These are phyloP conservation scores for Lentinula detonsa DNA, from an alignment of 768 basidiomycete genomes.

Conservation along the genomic window DNA sequence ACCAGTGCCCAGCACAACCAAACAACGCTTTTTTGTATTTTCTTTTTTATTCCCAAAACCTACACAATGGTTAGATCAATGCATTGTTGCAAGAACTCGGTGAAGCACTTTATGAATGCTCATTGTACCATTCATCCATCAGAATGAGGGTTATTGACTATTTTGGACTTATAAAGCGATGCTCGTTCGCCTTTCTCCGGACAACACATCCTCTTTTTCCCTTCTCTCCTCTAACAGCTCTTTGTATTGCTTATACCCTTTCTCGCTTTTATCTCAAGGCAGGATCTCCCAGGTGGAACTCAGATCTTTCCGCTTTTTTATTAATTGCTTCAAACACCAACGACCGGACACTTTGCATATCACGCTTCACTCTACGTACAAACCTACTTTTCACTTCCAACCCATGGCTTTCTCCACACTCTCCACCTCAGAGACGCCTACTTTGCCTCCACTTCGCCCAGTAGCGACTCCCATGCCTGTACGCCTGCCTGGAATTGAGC, in stretches of 20 bases:
- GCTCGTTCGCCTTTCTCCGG: constrained; percentile 7
- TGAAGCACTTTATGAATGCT: neutral
- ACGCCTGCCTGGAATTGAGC: constrained; percentile 5
- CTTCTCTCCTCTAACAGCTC: constrained; percentile 17
- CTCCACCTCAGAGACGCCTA: constrained; percentile 13
- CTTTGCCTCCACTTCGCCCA: constrained; percentile 31
- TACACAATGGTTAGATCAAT: constrained; percentile 9
- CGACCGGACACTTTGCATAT: neutral
- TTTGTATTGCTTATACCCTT: constrained; percentile 10
- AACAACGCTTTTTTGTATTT: neutral
- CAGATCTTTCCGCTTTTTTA: constrained; percentile 12
- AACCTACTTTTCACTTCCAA: neutral
- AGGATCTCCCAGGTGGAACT: constrained; percentile 33
- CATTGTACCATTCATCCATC: neutral
- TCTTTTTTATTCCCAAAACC: constrained; percentile 4
- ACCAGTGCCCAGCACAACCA: constrained; percentile 11
- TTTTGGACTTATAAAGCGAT: constrained; percentile 24
- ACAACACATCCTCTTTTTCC: constrained; percentile 8
- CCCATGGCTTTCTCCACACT: neutral
- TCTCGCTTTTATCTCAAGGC: constrained; percentile 23
- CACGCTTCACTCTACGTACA: neutral
- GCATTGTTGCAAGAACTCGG: constrained; percentile 7
- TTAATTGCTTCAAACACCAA: constrained; percentile 6
- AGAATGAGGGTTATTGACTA: neutral
- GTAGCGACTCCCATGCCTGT: constrained; percentile 18